phyloP scores from a whole-genome alignment of 1,284 basidiomycete species.

The Boletus semigastroideus region DNA sequence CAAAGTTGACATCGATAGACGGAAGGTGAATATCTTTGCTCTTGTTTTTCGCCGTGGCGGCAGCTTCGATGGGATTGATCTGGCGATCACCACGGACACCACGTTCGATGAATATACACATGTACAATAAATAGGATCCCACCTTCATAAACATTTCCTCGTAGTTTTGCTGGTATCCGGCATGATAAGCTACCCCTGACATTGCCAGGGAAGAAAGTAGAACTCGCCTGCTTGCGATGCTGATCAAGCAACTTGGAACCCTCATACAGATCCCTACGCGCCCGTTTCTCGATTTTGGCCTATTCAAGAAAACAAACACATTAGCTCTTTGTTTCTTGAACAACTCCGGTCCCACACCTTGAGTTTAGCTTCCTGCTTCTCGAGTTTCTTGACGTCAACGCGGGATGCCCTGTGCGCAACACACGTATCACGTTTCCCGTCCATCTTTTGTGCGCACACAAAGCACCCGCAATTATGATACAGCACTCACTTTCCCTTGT shows the following conservation, averaged over 20 bases:
- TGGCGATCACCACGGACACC: constrained; percentile 24
- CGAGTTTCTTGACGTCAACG: constrained; percentile 97
- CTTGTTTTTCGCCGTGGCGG: constrained; percentile 82
- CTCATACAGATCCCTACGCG: constrained; percentile 88
- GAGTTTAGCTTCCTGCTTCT: constrained; percentile 98
- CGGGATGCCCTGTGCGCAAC: constrained; percentile 71
- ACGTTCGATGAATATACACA: neutral
- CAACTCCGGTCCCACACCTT: constrained; percentile 46
- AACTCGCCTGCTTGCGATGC: constrained; percentile 79
- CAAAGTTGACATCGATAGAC: constrained; percentile 95
- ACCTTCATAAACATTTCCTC: constrained; percentile 99
- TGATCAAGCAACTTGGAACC: constrained; percentile 94
- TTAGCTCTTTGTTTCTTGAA: neutral
- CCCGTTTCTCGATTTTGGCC: constrained; percentile 97
- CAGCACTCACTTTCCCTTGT: constrained; percentile 85
- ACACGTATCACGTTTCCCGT: constrained; percentile 8
- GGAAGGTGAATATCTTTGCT: constrained; percentile 96
- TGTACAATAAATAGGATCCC: neutral
- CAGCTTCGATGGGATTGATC: constrained; percentile 94
- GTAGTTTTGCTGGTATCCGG: constrained; percentile 74
- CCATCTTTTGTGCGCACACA: constrained; percentile 5
- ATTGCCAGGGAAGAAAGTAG: neutral
- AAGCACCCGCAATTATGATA: constrained; percentile 2
- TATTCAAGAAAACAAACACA: constrained; percentile 27
- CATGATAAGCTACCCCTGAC: constrained; percentile 9